Evolutionary conservation across 2,329 filamentous ascomycete genomes (phyloP).

Genomic region (Metarhizium robertsii): DNA sequence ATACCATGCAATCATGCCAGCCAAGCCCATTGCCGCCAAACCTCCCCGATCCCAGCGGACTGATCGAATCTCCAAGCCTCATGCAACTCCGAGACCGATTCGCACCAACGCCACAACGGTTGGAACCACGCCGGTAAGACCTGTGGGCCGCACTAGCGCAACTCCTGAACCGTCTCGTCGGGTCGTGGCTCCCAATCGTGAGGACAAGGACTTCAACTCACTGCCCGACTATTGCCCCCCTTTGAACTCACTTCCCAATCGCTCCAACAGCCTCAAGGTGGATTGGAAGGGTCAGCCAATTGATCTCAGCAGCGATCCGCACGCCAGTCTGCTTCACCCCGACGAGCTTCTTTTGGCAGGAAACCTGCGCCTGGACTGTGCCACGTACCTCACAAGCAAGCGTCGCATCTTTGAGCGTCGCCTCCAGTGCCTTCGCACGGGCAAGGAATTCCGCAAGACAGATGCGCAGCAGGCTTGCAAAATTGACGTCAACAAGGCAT

Average conservation of each 20-base stretch:
- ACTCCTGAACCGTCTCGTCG: slow-evolving; percentile 43
- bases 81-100: slow-evolving; percentile 24
- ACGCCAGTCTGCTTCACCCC: slow-evolving; percentile 61
- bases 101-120: slow-evolving; percentile 16
- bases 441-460: slow-evolving; percentile 88
- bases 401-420: slow-evolving; percentile 78
- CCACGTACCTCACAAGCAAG: slow-evolving; percentile 87
- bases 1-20: slow-evolving; percentile 32
- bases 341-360: slow-evolving; percentile 71
- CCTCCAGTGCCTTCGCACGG: slow-evolving; percentile 54
- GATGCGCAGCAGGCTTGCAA: slow-evolving; percentile 95
- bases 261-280: slow-evolving; percentile 65
- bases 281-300: slow-evolving; percentile 80
- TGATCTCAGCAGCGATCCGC: slow-evolving; percentile 64
- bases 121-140: slow-evolving; percentile 14
- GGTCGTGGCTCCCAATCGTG: slow-evolving; percentile 55
- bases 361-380: slow-evolving; percentile 72
- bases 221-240: slow-evolving; percentile 68
- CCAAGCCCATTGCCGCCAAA: slow-evolving; percentile 25
- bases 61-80: slow-evolving; percentile 27
- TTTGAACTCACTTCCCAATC: slow-evolving; percentile 52
- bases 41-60: slow-evolving; percentile 18
- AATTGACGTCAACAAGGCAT: slow-evolving; percentile 96
- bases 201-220: slow-evolving; percentile 71
- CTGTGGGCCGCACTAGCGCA: slow-evolving; percentile 28